Evolutionary conservation across 805 yeast species (phyloP).

Genomic region (Myxozyma udenii): DNA sequence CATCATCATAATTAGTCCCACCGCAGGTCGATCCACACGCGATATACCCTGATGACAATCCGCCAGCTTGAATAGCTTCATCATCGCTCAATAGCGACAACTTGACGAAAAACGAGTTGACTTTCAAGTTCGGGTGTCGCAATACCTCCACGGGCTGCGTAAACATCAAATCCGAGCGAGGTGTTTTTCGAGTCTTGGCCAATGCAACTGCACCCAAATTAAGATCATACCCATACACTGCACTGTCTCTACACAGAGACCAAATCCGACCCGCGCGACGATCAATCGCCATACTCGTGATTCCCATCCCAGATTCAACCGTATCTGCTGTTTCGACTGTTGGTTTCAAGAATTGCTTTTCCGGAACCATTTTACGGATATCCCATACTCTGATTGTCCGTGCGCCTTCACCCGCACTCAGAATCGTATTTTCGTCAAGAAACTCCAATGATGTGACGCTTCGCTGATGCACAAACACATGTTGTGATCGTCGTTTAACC

Average conservation of each 20-base stretch:
- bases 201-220: background rate
- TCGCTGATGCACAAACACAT: background rate
- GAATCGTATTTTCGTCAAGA: slow-evolving; percentile 11
- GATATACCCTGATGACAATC: slow-evolving; percentile 9
- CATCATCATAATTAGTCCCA: background rate
- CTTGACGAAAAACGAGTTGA: slow-evolving; percentile 19
- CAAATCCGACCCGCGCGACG: slow-evolving; percentile 6
- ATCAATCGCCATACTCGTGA: slow-evolving; percentile 21
- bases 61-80: slow-evolving; percentile 1
- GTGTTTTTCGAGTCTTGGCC: no score
- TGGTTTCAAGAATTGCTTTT: slow-evolving; percentile 6
- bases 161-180: background rate
- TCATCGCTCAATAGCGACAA: slow-evolving; percentile 9
- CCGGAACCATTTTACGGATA: slow-evolving; percentile 6
- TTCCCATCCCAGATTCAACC: slow-evolving; percentile 4
- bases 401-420: slow-evolving; percentile 23
- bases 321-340: background rate
- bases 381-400: slow-evolving; percentile 17
- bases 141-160: slow-evolving; percentile 16
- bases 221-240: slow-evolving; percentile 12
- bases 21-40: slow-evolving; percentile 21
- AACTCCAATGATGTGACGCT: slow-evolving; percentile 24
- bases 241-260: slow-evolving; percentile 13
- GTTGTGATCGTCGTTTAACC: slow-evolving; percentile 8
- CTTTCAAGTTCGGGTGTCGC: slow-evolving; percentile 13